Base-by-base conservation (phyloP, 345 rosid genomes). In the Ceriops tagal region DNA sequence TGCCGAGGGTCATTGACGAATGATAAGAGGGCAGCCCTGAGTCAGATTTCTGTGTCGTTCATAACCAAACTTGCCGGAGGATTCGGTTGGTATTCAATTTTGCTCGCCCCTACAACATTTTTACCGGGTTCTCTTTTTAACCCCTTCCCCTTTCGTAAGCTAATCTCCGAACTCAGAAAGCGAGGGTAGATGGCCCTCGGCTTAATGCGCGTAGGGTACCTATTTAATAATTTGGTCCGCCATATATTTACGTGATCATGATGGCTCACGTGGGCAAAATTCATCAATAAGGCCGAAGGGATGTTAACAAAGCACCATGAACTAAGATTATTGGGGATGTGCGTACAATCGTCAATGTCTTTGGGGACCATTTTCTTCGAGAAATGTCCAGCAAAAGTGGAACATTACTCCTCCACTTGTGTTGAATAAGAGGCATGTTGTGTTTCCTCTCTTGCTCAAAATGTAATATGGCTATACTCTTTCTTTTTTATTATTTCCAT, bases 231-330 rank as follows among this genome's bases (percentile, higher is more conserved):
- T 88, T 75, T 57, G 88, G 95, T 87, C 85, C 81, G 71, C 72
- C 67, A 68, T 76, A 83, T 64, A 76, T 69, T 53, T 64, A 80
- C 64, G 16, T 15, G 71, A 83, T 75, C 75, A 84, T 84, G 82
- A 80, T 79, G 83, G 66, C 78, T 78, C 90, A 87, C 95, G 95
- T 84, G 91, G 81, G 61, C 78, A 77, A 56, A n/a, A 61, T 73
- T 64, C 66, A 68, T 78, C 73, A 28, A 51, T 65, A 65, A 39
- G 51, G 58, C 5, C 0, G 15, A 9, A 13, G 16, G 49, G 4
- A 43, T 43, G 0, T 1, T 8, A 8, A 34, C 9, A 7, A 6
- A 34, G 9, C 0, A 8, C 2, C 37, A 34, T 7, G 37, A 7
- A 1, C 7, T 34, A 1, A 7, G 37, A 1, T 34, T 34, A 6